phyloP scores from a whole-genome alignment of 768 basidiomycete genomes.

The Cystofilobasidium capitatum region DNA sequence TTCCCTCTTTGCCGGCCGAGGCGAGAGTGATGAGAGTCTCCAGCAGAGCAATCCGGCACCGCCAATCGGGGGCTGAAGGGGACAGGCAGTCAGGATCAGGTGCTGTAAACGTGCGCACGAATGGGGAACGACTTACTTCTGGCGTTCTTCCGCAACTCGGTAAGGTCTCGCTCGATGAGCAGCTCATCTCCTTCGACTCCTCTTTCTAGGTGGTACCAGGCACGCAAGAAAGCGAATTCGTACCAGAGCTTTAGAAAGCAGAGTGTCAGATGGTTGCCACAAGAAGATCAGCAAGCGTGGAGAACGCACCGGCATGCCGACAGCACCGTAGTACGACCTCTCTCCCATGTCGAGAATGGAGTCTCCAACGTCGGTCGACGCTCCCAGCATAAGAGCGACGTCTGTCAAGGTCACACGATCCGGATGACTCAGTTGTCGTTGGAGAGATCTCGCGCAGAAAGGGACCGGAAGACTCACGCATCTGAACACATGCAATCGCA shows the following conservation, averaged over 20 bases:
- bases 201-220: not conserved
- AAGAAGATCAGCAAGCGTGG: too few relatives aligned
- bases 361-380: not conserved
- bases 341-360: not conserved
- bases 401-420: too few relatives aligned
- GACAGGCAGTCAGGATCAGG: not conserved
- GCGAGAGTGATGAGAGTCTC: not conserved
- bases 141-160: not conserved
- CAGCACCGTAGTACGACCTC: not conserved
- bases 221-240: not conserved
- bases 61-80: not conserved
- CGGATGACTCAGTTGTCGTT: too few relatives aligned
- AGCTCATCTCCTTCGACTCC: not conserved
- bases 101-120: not conserved
- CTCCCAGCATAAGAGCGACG: not conserved
- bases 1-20: not conserved
- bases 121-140: not conserved
- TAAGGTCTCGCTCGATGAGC: not conserved
- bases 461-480: too few relatives aligned
- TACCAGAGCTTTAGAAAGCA: not conserved
- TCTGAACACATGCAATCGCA: not conserved
- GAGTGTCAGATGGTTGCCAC: too few relatives aligned
- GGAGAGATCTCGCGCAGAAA: too few relatives aligned
- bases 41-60: not conserved
- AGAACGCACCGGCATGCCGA: not conserved